Percentiles rank a stretch among this genome's conserved stretches.
phyloP scores from a whole-genome alignment of 1,139 yeast species.

The Hansenula sp. region DNA sequence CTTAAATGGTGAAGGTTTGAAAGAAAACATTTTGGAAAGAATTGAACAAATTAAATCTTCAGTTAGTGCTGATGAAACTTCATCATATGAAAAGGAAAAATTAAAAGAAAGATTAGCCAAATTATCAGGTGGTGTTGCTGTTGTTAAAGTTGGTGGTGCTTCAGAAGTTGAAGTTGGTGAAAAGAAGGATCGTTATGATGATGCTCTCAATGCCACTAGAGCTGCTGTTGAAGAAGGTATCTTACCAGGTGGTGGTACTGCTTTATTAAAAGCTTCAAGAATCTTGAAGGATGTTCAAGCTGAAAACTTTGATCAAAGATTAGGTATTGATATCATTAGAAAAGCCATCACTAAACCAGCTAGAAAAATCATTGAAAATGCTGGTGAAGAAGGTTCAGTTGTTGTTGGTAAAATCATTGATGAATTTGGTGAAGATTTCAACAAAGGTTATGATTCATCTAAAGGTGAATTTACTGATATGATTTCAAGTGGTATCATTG shows the following conservation, averaged over 20 bases:
- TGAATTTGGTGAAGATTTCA: slow-evolving; percentile 81
- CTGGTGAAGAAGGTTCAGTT: slow-evolving; percentile 98
- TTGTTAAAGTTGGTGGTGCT: slow-evolving; percentile 95
- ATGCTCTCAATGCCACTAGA: slow-evolving; percentile 98
- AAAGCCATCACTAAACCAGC: slow-evolving; percentile 98
- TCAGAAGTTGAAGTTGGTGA: slow-evolving; percentile 99
- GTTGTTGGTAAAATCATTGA: slow-evolving; percentile 89
- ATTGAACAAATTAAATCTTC: slow-evolving; percentile 94
- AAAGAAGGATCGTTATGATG: slow-evolving; percentile 99
- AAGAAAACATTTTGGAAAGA: slow-evolving; percentile 83
- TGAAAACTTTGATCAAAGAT: slow-evolving; percentile 93
- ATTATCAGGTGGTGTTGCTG: slow-evolving; percentile 99
- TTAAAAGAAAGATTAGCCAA: slow-evolving; percentile 98
- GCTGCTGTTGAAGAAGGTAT: slow-evolving; percentile 99
- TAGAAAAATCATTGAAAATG: slow-evolving; percentile 93
- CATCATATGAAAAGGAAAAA: slow-evolving; percentile 97
- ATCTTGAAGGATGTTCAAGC: slow-evolving; percentile 75
- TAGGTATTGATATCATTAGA: slow-evolving; percentile 94
- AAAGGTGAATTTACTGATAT: slow-evolving; percentile 94
- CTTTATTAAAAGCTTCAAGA: slow-evolving; percentile 90
- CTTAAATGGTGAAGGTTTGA: slow-evolving; percentile 92
- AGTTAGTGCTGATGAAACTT: slow-evolving; percentile 68
- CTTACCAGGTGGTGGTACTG: slow-evolving; percentile 99
- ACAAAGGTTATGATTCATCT: slow-evolving; percentile 90
- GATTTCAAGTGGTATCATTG: slow-evolving; percentile 97